Percentiles rank a stretch among this genome's conserved stretches.
phyloP scores from a whole-genome alignment of 768 basidiomycete genomes.

The Strobilomyces confusus region DNA sequence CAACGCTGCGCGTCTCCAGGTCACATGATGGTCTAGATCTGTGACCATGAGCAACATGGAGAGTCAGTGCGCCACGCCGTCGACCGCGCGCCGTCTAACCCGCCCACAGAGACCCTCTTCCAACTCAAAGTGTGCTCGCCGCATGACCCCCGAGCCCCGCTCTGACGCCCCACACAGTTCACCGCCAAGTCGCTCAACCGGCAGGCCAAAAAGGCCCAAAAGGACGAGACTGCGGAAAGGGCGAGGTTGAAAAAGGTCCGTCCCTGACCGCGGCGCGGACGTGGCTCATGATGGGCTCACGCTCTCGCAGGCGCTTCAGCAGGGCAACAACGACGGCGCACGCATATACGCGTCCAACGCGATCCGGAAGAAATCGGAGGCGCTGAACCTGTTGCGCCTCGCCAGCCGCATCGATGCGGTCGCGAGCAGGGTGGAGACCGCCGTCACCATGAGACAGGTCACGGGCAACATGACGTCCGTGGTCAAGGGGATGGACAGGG shows the following conservation, averaged over 20 bases:
- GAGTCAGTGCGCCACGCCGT: constrained; percentile 51
- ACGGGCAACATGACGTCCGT: constrained; percentile 97
- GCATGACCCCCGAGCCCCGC: constrained; percentile 8
- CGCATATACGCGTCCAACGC: constrained; percentile 98
- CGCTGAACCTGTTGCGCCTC: constrained; percentile 85
- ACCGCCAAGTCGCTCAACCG: constrained; percentile 93
- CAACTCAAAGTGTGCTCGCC: constrained; percentile 79
- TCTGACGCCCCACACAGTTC: constrained; percentile 55
- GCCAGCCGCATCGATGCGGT: constrained; percentile 95
- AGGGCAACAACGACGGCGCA: constrained; percentile 95
- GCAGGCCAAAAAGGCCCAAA: constrained; percentile 97
- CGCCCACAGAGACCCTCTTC: constrained; percentile 83
- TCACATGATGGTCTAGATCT: too few relatives aligned
- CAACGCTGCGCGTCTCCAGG: too few relatives aligned
- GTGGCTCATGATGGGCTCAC: not conserved
- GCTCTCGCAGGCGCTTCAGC: constrained; percentile 75
- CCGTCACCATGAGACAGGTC: constrained; percentile 95
- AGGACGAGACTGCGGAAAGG: constrained; percentile 90
- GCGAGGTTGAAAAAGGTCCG: constrained; percentile 86
- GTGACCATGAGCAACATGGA: constrained; percentile 89
- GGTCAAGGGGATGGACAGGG: constrained; percentile 97
- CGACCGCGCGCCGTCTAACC: not conserved
- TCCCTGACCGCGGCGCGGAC: not conserved
- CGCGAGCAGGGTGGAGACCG: constrained; percentile 94
- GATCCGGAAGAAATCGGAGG: constrained; percentile 96